Base-by-base conservation (phyloP, 2,329 filamentous ascomycete species). In the Ophiognomonia clavigignenti-juglandacearum region DNA sequence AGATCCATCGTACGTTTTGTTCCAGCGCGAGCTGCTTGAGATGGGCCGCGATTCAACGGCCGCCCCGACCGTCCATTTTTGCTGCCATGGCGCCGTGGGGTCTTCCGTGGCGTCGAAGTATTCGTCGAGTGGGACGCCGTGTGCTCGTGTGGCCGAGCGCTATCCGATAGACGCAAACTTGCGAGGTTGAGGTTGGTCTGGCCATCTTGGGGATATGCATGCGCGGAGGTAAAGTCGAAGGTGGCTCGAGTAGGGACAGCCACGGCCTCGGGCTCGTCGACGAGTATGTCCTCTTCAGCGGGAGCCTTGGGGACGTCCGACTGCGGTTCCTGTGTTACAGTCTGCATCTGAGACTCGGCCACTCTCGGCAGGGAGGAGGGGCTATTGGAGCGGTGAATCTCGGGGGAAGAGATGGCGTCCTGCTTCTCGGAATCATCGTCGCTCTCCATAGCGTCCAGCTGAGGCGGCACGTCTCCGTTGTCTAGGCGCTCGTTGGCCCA, bases 401-500 rank as follows among this genome's bases (percentile, higher is more conserved):
- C 72, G 18, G 83, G 80, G 7, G 82, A 83, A 9, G 78, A 77
- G 44, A 69, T 71, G 24, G 74, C 65, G 38, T 86, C 83, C 34
- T 73, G 65, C 60, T 85, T 84, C 16, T 86, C 77, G 23, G 66
- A 66, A 56, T 89, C 86, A 41, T 90, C 85, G 47, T 76, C 75
- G 53, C 64, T 65, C 50, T 66, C 64, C 19, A 60, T 54, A 2
- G 67, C 27, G 6, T 13, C 41, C 72, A 10, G 24, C 40, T 75
- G 72, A 4, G 74, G 69, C 22, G 71, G 65, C 23, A 69, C 67
- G 34, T 83, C 77, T 29, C 77, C 73, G 23, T 83, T 82, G 43
- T 88, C 82, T 16, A 87, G 67, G 23, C 83, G 74, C 64, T 90
- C 85, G 2, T 79, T 83, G 1, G 81, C 83, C 82, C 82, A 85